Percentiles rank a stretch among this genome's conserved stretches.
These are phyloP conservation scores for Xylaria flabelliformis DNA, from an alignment of 495 filamentous ascomycete genomes.

Conservation along the genomic window DNA sequence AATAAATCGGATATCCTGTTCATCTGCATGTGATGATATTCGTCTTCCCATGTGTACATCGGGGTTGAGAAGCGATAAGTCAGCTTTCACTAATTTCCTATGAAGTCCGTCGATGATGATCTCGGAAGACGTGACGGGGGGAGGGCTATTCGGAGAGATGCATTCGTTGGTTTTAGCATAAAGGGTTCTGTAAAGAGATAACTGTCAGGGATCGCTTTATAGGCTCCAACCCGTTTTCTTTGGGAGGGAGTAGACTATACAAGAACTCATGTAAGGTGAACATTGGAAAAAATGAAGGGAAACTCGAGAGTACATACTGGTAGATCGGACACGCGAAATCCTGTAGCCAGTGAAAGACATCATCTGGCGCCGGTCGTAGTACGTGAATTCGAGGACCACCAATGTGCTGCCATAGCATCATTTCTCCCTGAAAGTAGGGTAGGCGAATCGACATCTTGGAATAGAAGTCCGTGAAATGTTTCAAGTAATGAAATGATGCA, in stretches of 20 bases:
- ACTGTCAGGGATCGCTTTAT: neutral
- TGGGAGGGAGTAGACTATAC: neutral
- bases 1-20: neutral
- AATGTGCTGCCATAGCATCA: neutral
- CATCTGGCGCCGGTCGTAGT: neutral
- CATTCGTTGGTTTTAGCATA: neutral
- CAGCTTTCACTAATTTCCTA: neutral
- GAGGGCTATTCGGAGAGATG: neutral
- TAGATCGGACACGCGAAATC: conserved; percentile 1
- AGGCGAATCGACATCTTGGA: neutral
- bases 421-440: neutral
- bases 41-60: neutral
- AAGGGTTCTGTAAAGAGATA: neutral
- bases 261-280: neutral
- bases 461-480: neutral
- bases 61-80: neutral
- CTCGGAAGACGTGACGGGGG: neutral
- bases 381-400: neutral
- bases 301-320: neutral
- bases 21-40: neutral
- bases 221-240: neutral
- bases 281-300: neutral
- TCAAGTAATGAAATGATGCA: neutral
- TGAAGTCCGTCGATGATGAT: neutral
- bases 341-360: neutral